phyloP scores from a whole-genome alignment of 176 grass and related monocot species.

The Elymus sibiricus region DNA sequence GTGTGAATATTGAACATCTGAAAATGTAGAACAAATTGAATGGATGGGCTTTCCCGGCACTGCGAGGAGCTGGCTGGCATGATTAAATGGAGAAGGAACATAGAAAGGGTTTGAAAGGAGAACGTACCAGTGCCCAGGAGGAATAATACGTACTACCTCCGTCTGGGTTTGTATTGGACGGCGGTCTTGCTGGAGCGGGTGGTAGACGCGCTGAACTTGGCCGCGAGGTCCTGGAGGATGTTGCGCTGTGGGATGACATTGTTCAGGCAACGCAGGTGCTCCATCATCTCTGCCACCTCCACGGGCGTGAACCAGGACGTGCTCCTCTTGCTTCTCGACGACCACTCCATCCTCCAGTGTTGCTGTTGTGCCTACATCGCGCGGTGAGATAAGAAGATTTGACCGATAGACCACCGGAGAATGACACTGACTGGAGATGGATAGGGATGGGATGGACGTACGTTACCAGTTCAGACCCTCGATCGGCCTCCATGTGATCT shows the following conservation, averaged over 20 bases:
- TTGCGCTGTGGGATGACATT: conserved; percentile 55
- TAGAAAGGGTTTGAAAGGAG: no score
- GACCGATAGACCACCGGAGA: not conserved
- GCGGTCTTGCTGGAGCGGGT: conserved; percentile 57
- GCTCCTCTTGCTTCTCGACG: conserved; percentile 52
- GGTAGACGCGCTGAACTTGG: conserved; percentile 72
- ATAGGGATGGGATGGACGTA: not conserved
- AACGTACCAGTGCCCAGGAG: no score
- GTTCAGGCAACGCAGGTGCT: conserved; percentile 59
- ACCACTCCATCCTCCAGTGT: conserved; percentile 49
- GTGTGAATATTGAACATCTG: no score
- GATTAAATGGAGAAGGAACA: no score
- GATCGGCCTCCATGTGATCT: not conserved
- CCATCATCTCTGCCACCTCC: conserved; percentile 88
- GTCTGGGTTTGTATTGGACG: conserved; percentile 54
- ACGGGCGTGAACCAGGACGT: conserved; percentile 72
- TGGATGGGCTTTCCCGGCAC: no score
- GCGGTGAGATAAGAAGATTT: not conserved
- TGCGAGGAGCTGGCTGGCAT: no score
- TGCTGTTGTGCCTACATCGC: not conserved
- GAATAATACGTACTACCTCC: conserved; percentile 38
- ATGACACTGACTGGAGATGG: not conserved
- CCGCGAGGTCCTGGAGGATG: conserved; percentile 55
- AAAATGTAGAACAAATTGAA: no score
- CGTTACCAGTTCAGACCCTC: conserved; percentile 5